phyloP scores from a whole-genome alignment of 345 rosid species.

The Linum trigynum region DNA sequence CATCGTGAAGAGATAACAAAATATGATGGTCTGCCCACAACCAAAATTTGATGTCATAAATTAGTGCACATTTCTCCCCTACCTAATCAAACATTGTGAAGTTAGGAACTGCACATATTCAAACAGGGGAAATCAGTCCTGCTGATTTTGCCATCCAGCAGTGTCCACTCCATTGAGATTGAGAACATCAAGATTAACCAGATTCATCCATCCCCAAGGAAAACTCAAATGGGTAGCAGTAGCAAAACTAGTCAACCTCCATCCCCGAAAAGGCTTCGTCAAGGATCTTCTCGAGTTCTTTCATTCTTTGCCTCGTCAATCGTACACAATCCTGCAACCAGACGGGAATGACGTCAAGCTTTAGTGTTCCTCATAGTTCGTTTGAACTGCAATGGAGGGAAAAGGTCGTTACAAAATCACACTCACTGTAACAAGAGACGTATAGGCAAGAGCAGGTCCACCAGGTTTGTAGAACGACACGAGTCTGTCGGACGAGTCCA shows the following conservation, averaged over 20 bases:
- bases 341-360: background rate
- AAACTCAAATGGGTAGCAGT: too few species aligned
- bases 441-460: constrained; percentile 57
- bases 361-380: background rate
- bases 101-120: too few species aligned
- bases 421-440: constrained; percentile 59
- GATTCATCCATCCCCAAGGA: too few species aligned
- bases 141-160: too few species aligned
- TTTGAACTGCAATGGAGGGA: background rate
- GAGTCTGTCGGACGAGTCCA: constrained; percentile 59
- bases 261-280: constrained; percentile 48
- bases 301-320: constrained; percentile 49
- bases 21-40: too few species aligned
- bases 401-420: background rate
- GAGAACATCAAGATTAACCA: too few species aligned
- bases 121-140: too few species aligned
- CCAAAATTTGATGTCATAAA: too few species aligned
- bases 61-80: too few species aligned
- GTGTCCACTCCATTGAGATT: too few species aligned
- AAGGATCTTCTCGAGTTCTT: constrained; percentile 40
- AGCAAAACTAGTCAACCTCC: constrained; percentile 35
- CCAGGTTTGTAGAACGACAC: constrained; percentile 81
- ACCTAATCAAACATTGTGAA: too few species aligned
- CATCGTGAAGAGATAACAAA: too few species aligned
- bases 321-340: constrained; percentile 53